phyloP scores from a whole-genome alignment of 192 early-diverging fungal genomes.

The Thamnidium elegans region DNA sequence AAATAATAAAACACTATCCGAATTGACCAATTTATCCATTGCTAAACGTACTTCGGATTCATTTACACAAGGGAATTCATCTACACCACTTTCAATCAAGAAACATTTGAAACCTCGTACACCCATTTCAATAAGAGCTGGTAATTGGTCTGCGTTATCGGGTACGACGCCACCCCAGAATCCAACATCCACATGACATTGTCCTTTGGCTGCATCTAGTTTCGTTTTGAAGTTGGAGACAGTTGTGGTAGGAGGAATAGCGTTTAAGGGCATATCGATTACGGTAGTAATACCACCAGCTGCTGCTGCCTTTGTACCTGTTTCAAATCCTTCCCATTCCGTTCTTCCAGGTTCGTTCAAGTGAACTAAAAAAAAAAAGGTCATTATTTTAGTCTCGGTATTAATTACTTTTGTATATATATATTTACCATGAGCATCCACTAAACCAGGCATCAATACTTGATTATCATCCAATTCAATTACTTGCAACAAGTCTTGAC shows the following conservation, averaged over 20 bases:
- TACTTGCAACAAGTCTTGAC: slow-evolving; percentile 34
- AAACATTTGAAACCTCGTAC: slow-evolving; percentile 84
- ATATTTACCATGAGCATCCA: slow-evolving; percentile 67
- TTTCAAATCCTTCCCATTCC: slow-evolving; percentile 81
- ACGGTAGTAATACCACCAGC: slow-evolving; percentile 80
- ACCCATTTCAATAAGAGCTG: slow-evolving; percentile 60
- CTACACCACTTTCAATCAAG: slow-evolving; percentile 80
- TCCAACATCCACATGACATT: slow-evolving; percentile 76
- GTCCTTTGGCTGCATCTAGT: slow-evolving; percentile 60
- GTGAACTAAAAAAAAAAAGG: slow-evolving; percentile 51
- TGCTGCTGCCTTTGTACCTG: slow-evolving; percentile 76
- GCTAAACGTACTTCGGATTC: slow-evolving; percentile 64
- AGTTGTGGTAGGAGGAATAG: slow-evolving; percentile 82
- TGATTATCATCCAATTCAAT: slow-evolving; percentile 41
- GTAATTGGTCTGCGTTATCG: slow-evolving; percentile 64
- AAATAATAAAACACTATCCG: slow-evolving; percentile 65
- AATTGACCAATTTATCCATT: slow-evolving; percentile 51
- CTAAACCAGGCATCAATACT: slow-evolving; percentile 69
- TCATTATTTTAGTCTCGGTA: background rate
- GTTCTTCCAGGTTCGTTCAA: slow-evolving; percentile 85
- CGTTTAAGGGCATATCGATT: slow-evolving; percentile 85
- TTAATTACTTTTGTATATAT: too few species aligned
- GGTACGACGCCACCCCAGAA: slow-evolving; percentile 81
- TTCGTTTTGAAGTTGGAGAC: slow-evolving; percentile 63
- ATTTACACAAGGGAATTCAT: slow-evolving; percentile 79